phyloP scores from a whole-genome alignment of 1,139 yeast genomes.

The Dujonia santamariae region DNA sequence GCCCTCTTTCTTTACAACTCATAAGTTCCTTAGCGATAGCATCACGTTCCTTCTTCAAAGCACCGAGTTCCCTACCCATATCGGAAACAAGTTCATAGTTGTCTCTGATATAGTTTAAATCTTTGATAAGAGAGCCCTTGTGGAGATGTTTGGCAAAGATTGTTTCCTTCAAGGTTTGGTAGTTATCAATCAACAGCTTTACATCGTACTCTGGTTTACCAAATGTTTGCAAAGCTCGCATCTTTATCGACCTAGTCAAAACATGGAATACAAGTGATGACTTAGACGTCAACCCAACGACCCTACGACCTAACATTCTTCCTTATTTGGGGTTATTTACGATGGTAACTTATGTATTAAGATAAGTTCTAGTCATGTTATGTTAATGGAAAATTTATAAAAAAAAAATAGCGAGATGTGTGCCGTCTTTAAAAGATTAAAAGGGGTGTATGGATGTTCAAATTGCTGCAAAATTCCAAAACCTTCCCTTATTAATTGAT shows the following conservation, averaged over 20 bases:
- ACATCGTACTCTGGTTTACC: constrained; percentile 6
- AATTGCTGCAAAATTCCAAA: too few relatives aligned
- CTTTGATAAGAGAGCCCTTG: not conserved
- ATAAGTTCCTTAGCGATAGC: not conserved
- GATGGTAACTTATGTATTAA: too few relatives aligned
- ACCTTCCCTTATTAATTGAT: too few relatives aligned
- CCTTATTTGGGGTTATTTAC: too few relatives aligned
- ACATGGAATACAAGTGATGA: too few relatives aligned
- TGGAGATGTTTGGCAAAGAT: constrained; percentile 3
- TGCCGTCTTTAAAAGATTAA: too few relatives aligned
- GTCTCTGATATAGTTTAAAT: constrained; percentile 4
- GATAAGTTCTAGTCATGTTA: too few relatives aligned
- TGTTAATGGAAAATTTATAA: too few relatives aligned
- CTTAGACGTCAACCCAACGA: too few relatives aligned
- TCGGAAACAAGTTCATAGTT: constrained; percentile 1
- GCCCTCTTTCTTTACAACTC: not conserved
- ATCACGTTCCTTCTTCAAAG: constrained; percentile 3
- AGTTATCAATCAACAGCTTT: constrained; percentile 1
- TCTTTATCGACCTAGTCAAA: not conserved
- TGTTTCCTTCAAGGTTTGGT: not conserved
- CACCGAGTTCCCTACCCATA: constrained; percentile 4
- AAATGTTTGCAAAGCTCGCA: constrained; percentile 4
- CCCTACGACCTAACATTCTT: too few relatives aligned
- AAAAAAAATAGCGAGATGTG: too few relatives aligned
- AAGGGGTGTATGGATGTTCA: too few relatives aligned